Evolutionary conservation across 345 rosid species (phyloP), one percentile per base, ranked within the genome.

Genomic region (Nasturtium officinale): DNA sequence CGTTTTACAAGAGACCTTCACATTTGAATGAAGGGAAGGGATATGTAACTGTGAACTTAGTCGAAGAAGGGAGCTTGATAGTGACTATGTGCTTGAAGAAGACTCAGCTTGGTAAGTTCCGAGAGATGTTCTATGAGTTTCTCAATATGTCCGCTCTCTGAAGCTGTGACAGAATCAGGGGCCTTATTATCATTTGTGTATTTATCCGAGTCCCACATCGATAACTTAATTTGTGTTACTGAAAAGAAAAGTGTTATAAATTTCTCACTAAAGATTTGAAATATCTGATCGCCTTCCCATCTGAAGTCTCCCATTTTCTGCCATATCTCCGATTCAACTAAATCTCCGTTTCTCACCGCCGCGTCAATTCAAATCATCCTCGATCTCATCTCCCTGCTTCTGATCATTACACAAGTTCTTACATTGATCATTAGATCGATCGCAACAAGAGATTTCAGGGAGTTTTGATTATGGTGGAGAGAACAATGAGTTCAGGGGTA

Each of bases 1-100:
- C 89, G 1, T 79, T 83, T 4, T 85, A 79, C 70, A 52, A 76
- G 72, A 89, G 92, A 50, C 69, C 81, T 3, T 35, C 88, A 81
- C 64, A 85, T 79, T 10, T 78, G 75, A 71, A 80, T 61, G 89
- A 86, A 74, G 96, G 93, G 1, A 59, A 82, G 0, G 81, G 89
- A 0, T 86, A 65, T 75, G 61, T 86, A 26, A 26, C 53, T 62
- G 81, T 73, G 1, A 85, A 83, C 71, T 59, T 83, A 46, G 75
- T 51, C 23, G 79, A 85, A 33, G 96, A 86, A 21, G 89, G 87
- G 42, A 86, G 88, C 84, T 61, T 82, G 67, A 63, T 81, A 5
- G 60, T 89, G 69, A 81, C 80, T 21, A 83, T 89, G 66, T 81
- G 90, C 35, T 67, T 87, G 58, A 85, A 81, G 72, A 69, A 84